Base-by-base conservation (phyloP, 2,329 filamentous ascomycete genomes). In the Orbilia blumenaviensis region DNA sequence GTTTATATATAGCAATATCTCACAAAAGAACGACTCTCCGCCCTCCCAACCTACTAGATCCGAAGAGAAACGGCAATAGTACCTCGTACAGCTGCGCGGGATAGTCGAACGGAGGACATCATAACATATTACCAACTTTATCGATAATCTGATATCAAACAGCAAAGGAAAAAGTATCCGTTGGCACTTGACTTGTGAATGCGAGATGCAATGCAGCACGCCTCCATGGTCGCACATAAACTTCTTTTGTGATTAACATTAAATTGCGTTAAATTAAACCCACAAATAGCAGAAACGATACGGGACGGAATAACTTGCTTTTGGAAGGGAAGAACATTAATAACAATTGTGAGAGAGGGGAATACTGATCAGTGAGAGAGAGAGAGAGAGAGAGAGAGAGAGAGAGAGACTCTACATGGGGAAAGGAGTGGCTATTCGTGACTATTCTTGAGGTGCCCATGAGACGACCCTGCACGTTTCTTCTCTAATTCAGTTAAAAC, bases 401-500 rank as follows among this genome's bases (percentile, higher is more conserved):
- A n/a, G n/a, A n/a, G n/a, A n/a, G n/a, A n/a, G n/a, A n/a, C n/a
- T n/a, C n/a, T n/a, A n/a, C n/a, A n/a, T n/a, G n/a, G n/a, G n/a
- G n/a, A n/a, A n/a, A n/a, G n/a, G n/a, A n/a, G n/a, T n/a, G n/a
- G n/a, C n/a, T n/a, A n/a, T n/a, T n/a, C n/a, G n/a, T n/a, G n/a
- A n/a, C n/a, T n/a, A n/a, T n/a, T n/a, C n/a, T n/a, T n/a, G n/a
- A n/a, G n/a, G n/a, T n/a, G n/a, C n/a, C n/a, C n/a, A n/a, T n/a
- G n/a, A n/a, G n/a, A n/a, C n/a, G n/a, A n/a, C n/a, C n/a, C n/a
- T n/a, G n/a, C 8, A 42, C 36, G 48, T 54, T 36, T 54, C 48
- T 54, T n/a, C n/a, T n/a, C n/a, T n/a, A n/a, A n/a, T n/a, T n/a
- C 48, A 29, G 48, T 34, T 54, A 54, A 54, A 44, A 10, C 25